Conservation (phyloP, 2,329 filamentous ascomycete genomes). For the Fusarium abutilonis region DNA sequence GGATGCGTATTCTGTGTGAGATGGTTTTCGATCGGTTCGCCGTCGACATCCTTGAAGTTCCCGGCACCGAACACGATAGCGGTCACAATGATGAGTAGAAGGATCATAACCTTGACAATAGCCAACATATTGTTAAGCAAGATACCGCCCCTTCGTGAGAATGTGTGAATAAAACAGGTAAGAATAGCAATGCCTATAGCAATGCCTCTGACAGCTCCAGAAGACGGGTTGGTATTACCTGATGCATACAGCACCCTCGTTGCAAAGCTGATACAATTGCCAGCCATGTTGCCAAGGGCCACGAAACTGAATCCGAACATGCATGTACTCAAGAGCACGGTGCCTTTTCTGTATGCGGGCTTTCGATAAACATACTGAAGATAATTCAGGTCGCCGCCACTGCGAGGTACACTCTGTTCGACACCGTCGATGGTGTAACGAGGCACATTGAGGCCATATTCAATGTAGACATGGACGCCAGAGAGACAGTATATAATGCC, state of each 20-base stretch:
- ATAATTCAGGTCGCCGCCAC: constrained; percentile 60
- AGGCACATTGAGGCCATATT: constrained; percentile 59
- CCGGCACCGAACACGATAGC: constrained; percentile 48
- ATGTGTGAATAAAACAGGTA: constrained; percentile 59
- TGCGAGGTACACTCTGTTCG: constrained; percentile 55
- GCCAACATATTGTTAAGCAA: constrained; percentile 62
- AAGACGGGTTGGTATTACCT: constrained; percentile 38
- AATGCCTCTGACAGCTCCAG: constrained; percentile 55
- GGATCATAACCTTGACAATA: constrained; percentile 58
- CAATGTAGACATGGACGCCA: constrained; percentile 54
- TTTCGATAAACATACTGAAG: constrained; percentile 58
- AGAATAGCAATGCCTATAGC: constrained; percentile 57
- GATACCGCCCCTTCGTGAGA: constrained; percentile 61
- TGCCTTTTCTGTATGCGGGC: constrained; percentile 49
- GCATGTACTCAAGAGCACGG: constrained; percentile 54
- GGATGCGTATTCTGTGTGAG: constrained; percentile 44
- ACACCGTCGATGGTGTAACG: constrained; percentile 53
- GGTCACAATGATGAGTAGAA: constrained; percentile 55
- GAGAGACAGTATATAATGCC: constrained; percentile 53
- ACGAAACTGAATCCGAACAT: constrained; percentile 59
- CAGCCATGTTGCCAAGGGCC: constrained; percentile 58
- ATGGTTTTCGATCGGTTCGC: constrained; percentile 36
- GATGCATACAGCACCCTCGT: constrained; percentile 53
- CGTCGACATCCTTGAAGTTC: constrained; percentile 30
- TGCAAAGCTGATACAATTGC: constrained; percentile 60